phyloP scores from a whole-genome alignment of 768 basidiomycete genomes.

The Boletus rubescentipes region DNA sequence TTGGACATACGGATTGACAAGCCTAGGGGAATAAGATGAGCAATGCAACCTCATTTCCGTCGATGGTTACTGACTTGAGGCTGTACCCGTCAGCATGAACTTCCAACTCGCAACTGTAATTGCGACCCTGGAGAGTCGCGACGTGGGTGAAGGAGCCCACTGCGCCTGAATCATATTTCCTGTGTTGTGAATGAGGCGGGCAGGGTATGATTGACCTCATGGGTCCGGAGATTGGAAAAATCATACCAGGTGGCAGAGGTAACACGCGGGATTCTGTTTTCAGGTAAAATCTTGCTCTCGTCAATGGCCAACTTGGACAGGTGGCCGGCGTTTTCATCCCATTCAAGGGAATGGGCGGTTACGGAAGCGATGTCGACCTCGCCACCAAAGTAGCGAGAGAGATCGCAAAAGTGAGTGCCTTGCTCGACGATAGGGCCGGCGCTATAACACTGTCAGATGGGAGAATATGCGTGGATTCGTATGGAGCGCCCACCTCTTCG shows the following conservation, averaged over 20 bases:
- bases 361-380: slow-evolving; percentile 85
- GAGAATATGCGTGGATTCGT: neutral
- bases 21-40: slow-evolving; percentile 41
- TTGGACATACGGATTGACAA: slow-evolving; percentile 91
- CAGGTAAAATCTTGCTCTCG: slow-evolving; percentile 78
- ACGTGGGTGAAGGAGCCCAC: slow-evolving; percentile 91
- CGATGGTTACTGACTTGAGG: slow-evolving; percentile 55
- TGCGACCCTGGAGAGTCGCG: slow-evolving; percentile 85
- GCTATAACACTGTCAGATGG: slow-evolving; percentile 28
- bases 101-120: slow-evolving; percentile 95
- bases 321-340: slow-evolving; percentile 85
- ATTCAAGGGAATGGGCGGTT: slow-evolving; percentile 85
- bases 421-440: slow-evolving; percentile 86
- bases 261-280: slow-evolving; percentile 91
- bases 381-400: slow-evolving; percentile 96
- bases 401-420: slow-evolving; percentile 96
- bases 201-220: slow-evolving; percentile 11
- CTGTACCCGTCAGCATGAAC: slow-evolving; percentile 92
- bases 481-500: slow-evolving; percentile 63
- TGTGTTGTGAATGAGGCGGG: slow-evolving; percentile 31
- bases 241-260: slow-evolving; percentile 86
- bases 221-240: slow-evolving; percentile 22
- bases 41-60: slow-evolving; percentile 7
- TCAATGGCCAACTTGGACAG: slow-evolving; percentile 82
- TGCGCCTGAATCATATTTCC: slow-evolving; percentile 95